Evolutionary conservation across 352 stramenopile species (phyloP).

Genomic region (Phytopythium delawarense): DNA sequence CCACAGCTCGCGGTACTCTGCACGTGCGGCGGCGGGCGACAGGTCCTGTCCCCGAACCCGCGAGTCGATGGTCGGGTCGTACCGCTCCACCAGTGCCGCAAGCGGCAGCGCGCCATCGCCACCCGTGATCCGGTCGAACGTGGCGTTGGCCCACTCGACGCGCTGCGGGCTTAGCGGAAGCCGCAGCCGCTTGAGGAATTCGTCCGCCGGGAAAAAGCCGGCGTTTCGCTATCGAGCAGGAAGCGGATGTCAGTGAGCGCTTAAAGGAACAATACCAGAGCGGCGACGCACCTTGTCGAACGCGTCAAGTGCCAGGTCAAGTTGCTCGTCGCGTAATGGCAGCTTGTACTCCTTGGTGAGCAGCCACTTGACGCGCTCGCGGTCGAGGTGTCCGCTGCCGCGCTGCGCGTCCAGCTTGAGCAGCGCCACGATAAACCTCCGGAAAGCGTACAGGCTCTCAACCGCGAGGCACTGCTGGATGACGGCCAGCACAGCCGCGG

Average conservation of each 20-base stretch:
- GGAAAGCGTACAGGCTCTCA: conserved; percentile 64
- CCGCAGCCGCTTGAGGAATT: conserved; percentile 43
- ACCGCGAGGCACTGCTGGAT: conserved; percentile 48
- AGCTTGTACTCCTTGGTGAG: conserved; percentile 44
- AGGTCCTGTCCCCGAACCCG: conserved; percentile 44
- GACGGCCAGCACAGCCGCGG: conserved; percentile 36
- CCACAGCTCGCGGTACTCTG: conserved; percentile 52
- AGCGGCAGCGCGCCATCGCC: conserved; percentile 44
- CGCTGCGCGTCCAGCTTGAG: conserved; percentile 30
- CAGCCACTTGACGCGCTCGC: conserved; percentile 65
- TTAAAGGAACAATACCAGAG: background rate
- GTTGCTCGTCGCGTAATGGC: conserved; percentile 67
- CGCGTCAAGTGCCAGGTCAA: conserved; percentile 63
- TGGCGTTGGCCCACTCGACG: conserved; percentile 27
- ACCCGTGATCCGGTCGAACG: conserved; percentile 41
- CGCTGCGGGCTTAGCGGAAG: conserved; percentile 27
- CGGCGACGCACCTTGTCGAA: conserved; percentile 46
- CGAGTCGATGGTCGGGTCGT: conserved; percentile 59
- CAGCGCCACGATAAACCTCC: conserved; percentile 39
- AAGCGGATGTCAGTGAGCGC: background rate
- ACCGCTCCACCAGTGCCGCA: conserved; percentile 29
- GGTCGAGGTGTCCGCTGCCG: conserved; percentile 50
- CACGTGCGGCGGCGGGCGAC: conserved; percentile 20
- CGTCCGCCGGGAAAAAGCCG: conserved; percentile 47
- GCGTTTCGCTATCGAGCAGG: conserved; percentile 26